Conservation (phyloP, 2,329 filamentous ascomycete species). For the Trichophyton benhamiae region DNA sequence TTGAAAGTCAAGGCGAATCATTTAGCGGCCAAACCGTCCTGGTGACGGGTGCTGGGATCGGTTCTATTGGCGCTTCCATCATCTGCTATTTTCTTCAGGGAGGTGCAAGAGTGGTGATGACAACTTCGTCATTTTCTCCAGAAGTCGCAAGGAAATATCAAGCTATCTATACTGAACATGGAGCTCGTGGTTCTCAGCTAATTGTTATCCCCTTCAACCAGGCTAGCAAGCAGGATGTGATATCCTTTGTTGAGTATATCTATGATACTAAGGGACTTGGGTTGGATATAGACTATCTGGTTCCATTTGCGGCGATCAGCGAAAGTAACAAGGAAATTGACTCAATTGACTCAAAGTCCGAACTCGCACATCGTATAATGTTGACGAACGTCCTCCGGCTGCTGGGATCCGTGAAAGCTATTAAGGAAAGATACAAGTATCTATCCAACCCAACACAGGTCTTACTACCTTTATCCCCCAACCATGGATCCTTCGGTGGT, state of each 20-base stretch:
- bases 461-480: constrained; percentile 34
- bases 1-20: neutral
- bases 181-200: constrained; percentile 25
- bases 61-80: constrained; percentile 17
- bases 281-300: constrained; percentile 25
- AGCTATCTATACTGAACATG: constrained; percentile 23
- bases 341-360: constrained; percentile 23
- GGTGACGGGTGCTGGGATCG: neutral
- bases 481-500: constrained; percentile 33
- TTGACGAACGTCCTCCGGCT: constrained; percentile 30
- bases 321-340: constrained; percentile 24
- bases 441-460: constrained; percentile 28
- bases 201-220: constrained; percentile 32
- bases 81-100: constrained; percentile 22
- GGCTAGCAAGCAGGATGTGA: constrained; percentile 30
- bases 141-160: constrained; percentile 24
- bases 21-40: neutral
- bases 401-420: constrained; percentile 24
- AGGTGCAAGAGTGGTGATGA: constrained; percentile 31
- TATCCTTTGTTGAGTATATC: constrained; percentile 28
- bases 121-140: constrained; percentile 25
- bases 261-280: constrained; percentile 27
- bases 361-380: constrained; percentile 32
- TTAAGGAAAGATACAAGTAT: constrained; percentile 21
- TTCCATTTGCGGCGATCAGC: constrained; percentile 36